Percentiles rank a stretch among this genome's conserved stretches.
Evolutionary conservation across 768 basidiomycete genomes (phyloP).

Genomic region (Naganishia onofrii): DNA sequence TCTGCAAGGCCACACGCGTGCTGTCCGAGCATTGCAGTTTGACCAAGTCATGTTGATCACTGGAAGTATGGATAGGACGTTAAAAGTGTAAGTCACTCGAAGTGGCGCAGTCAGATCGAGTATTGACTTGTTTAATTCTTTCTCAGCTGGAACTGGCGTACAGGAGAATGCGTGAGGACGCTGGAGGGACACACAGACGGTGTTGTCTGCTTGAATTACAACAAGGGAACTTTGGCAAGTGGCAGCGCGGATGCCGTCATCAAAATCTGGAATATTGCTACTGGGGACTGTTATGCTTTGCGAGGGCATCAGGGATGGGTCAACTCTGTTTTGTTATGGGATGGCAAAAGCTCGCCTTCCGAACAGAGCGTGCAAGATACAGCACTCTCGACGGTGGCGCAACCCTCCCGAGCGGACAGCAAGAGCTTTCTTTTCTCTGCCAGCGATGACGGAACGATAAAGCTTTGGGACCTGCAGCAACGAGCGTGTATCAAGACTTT

Average conservation of each 20-base stretch:
- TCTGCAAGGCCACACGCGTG: constrained; percentile 84
- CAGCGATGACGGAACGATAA: constrained; percentile 89
- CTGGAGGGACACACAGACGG: constrained; percentile 87
- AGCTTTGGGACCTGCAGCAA: constrained; percentile 83
- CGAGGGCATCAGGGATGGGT: constrained; percentile 95
- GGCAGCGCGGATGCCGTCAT: constrained; percentile 93
- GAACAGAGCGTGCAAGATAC: constrained; percentile 34
- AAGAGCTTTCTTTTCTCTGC: constrained; percentile 92
- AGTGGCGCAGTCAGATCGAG: not conserved
- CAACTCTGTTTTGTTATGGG: constrained; percentile 91
- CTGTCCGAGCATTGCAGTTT: constrained; percentile 89
- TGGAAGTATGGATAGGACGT: constrained; percentile 90
- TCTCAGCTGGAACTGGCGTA: constrained; percentile 67
- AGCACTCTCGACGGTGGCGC: constrained; percentile 35
- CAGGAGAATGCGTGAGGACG: constrained; percentile 79
- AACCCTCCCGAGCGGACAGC: constrained; percentile 43
- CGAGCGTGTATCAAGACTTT: constrained; percentile 80
- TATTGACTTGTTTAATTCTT: not conserved
- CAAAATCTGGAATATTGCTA: constrained; percentile 74
- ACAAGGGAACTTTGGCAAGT: constrained; percentile 83
- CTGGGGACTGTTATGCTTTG: constrained; percentile 84
- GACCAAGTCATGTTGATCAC: constrained; percentile 94
- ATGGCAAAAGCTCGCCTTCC: constrained; percentile 56
- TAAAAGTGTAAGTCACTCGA: constrained; percentile 61
- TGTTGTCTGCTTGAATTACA: constrained; percentile 86